phyloP scores from a whole-genome alignment of 2,329 filamentous ascomycete species.

The Thermoascus crustaceus region DNA sequence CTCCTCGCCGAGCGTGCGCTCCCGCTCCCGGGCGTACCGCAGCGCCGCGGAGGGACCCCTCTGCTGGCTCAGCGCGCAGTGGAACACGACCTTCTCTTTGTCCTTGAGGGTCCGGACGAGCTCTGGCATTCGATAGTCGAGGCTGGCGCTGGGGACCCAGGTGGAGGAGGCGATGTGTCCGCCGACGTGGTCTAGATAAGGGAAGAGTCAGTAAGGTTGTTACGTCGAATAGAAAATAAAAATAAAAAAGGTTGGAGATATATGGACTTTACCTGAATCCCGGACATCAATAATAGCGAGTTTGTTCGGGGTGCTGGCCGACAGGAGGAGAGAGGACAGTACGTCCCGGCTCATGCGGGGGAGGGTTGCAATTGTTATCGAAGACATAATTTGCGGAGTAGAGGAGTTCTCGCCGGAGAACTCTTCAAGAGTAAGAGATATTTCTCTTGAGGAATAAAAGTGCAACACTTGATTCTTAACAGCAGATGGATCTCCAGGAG shows the following conservation, averaged over 20 bases:
- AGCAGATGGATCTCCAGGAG: neutral
- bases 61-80: constrained; percentile 88
- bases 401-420: neutral
- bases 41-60: constrained; percentile 78
- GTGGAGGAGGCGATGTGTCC: constrained; percentile 75
- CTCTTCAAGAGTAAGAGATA: neutral
- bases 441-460: too few species aligned
- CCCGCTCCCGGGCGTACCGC: constrained; percentile 59
- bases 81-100: constrained; percentile 82
- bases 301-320: constrained; percentile 37
- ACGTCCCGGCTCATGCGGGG: constrained; percentile 59
- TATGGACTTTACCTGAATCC: constrained; percentile 65
- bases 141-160: constrained; percentile 64
- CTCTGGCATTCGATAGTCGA: constrained; percentile 71
- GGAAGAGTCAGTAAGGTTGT: constrained; percentile 1
- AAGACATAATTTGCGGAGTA: constrained; percentile 37
- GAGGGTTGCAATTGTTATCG: constrained; percentile 54
- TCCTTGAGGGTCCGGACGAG: constrained; percentile 69
- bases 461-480: too few species aligned
- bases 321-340: constrained; percentile 59
- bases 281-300: constrained; percentile 81
- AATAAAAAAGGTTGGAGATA: too few species aligned
- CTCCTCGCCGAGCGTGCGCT: constrained; percentile 41
- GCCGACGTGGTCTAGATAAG: constrained; percentile 66
- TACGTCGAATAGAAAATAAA: too few species aligned